Conservation (phyloP, 2,329 filamentous ascomycete genomes). For the Phyllosticta paracitricarpa region DNA sequence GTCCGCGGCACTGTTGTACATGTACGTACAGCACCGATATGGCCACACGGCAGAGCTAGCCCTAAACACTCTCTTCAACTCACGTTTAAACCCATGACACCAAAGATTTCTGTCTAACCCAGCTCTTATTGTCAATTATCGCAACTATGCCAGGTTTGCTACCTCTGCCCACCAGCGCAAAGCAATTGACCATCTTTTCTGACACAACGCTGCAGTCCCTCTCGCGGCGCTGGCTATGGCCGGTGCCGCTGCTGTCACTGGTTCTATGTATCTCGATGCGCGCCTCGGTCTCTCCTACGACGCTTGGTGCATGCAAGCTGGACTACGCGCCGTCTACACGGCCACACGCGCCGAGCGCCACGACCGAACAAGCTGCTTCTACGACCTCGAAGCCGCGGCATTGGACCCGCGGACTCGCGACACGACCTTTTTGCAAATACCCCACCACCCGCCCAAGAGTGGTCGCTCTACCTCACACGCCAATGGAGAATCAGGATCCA, state of each 20-base stretch:
- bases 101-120: background rate
- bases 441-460: slow-evolving; percentile 25
- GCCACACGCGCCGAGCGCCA: slow-evolving; percentile 16
- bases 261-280: slow-evolving; percentile 55
- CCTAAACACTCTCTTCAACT: background rate
- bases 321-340: background rate
- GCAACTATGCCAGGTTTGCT: background rate
- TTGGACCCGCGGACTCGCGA: background rate
- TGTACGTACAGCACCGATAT: background rate
- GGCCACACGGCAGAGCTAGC: background rate
- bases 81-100: background rate
- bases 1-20: background rate
- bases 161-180: background rate
- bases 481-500: slow-evolving; percentile 23
- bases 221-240: background rate
- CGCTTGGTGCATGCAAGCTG: slow-evolving; percentile 34
- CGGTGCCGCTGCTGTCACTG: slow-evolving; percentile 24
- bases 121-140: background rate
- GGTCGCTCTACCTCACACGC: no score
- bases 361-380: slow-evolving; percentile 23
- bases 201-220: background rate
- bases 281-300: slow-evolving; percentile 60
- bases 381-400: slow-evolving; percentile 19
- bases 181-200: background rate
- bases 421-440: background rate